A percentile compares a stretch with the other conserved stretches of the same genome.
phyloP scores from a whole-genome alignment of 257 asterid species.

The Hygrophila difformis region DNA sequence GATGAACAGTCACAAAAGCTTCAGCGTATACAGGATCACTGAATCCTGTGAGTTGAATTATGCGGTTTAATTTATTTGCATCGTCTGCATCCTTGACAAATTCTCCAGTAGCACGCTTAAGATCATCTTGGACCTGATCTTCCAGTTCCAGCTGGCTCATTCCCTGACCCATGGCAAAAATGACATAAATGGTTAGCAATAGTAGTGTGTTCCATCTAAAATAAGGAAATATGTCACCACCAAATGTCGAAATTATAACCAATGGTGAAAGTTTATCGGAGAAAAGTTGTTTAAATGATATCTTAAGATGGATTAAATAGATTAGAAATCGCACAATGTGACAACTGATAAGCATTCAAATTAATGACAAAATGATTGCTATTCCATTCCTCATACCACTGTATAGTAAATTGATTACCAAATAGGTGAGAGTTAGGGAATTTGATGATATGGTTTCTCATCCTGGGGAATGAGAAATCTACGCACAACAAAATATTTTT shows the following conservation, averaged over 20 bases:
- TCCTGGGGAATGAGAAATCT: too few species aligned
- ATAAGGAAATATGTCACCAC: too few species aligned
- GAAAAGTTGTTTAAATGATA: background rate
- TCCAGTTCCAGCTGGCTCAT: slow-evolving; percentile 99
- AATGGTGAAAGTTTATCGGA: background rate
- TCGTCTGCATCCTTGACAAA: slow-evolving; percentile 81
- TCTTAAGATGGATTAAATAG: background rate
- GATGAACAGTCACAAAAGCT: slow-evolving; percentile 97
- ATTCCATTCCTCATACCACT: too few species aligned
- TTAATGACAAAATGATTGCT: background rate
- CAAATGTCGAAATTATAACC: background rate
- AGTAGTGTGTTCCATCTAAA: background rate
- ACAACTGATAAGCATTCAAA: background rate
- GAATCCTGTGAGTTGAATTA: slow-evolving; percentile 95
- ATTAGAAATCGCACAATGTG: background rate
- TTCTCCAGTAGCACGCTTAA: slow-evolving; percentile 97
- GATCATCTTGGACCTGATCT: slow-evolving; percentile 95
- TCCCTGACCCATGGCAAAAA: slow-evolving; percentile 40
- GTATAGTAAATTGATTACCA: too few species aligned
- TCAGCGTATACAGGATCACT: slow-evolving; percentile 99
- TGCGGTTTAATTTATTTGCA: slow-evolving; percentile 85
- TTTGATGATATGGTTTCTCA: too few species aligned
- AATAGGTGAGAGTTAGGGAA: background rate
- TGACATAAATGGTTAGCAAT: background rate
- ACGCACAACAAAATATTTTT: too few species aligned